Evolutionary conservation across 2,329 filamentous ascomycete species (phyloP), one percentile per base, ranked within the genome.

Genomic region (Rhynchosporium secalis): DNA sequence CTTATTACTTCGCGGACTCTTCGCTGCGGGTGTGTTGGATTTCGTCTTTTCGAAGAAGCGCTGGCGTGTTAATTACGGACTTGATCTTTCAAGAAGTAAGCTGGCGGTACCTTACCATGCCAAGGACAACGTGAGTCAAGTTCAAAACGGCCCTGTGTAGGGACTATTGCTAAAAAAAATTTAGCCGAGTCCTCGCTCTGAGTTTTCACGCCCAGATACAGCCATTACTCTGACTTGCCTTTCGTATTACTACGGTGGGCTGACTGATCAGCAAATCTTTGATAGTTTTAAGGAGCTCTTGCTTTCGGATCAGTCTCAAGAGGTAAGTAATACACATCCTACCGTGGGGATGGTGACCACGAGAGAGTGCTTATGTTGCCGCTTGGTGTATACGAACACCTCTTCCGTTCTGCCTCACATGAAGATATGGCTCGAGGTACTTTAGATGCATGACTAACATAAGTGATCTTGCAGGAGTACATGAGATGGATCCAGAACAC

Each of bases 51-150:
- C 75, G 0, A 73, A 81, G 13, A 90, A 89, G 67, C 76, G 86
- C 1, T 91, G 84, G 83, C 75, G 82, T 3, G 86, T 91, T 0
- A 81, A 89, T 59, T 91, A 86, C 62, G 87, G 88, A 0, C 75
- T 83, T 0, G 80, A 85, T 67, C 63, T 68, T 0, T 68, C 64
- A 0, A 72, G 83, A 2, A 83, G 80, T 0, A 75, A 71, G 56
- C 77, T 88, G 0, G 81, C 82, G 0, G 83, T 89, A 0, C 86
- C 85, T 0, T 89, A 81, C 65, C 77, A 77, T 8, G 84, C 84
- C 0, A 88, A 88, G 60, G 85, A 86, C 56, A 79, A 49, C 10
- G 58, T 60, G 40, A 55, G 49, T 55, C 20, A 10, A 46, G 38
- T n/a, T 9, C 49, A 46, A n/a, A 40, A 26, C 28, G 12, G 7